Conservation (phyloP, 2,329 filamentous ascomycete genomes). For the Trichophyton equinum region DNA sequence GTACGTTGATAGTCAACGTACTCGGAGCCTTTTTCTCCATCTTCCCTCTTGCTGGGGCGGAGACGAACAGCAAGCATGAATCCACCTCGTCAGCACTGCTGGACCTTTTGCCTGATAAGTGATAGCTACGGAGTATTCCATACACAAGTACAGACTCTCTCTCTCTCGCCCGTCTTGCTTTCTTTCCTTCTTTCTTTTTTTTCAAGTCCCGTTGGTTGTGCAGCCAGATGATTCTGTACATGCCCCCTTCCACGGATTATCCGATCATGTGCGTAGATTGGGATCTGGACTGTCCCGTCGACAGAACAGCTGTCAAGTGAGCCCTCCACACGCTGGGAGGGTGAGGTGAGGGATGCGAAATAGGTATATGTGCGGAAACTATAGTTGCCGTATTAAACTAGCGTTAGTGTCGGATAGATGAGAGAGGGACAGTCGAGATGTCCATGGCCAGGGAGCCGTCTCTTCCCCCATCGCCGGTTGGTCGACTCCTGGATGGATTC, state of each 20-base stretch:
- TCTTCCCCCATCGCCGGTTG: neutral
- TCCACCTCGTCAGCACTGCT: neutral
- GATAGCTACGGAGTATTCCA: neutral
- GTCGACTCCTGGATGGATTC: neutral
- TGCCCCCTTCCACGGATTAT: neutral
- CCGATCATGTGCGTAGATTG: conserved; percentile 1
- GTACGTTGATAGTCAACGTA: too few species aligned
- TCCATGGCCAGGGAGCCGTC: neutral
- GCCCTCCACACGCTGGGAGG: neutral
- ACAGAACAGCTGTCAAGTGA: conserved; percentile 3
- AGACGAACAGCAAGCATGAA: neutral
- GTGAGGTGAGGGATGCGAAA: neutral
- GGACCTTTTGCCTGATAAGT: neutral
- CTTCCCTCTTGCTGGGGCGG: neutral
- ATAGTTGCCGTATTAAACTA: neutral
- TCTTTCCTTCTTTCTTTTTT: neutral
- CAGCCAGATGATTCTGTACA: neutral
- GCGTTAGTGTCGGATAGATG: neutral
- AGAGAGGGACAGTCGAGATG: neutral
- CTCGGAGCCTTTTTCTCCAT: neutral
- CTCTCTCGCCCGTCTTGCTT: neutral
- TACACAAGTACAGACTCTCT: neutral
- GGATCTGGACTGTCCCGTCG: conserved; percentile 1
- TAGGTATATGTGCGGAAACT: neutral
- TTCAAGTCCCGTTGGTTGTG: neutral